Conservation (phyloP, 2,329 filamentous ascomycete genomes). For the Neopestalotiopsis rosae region DNA sequence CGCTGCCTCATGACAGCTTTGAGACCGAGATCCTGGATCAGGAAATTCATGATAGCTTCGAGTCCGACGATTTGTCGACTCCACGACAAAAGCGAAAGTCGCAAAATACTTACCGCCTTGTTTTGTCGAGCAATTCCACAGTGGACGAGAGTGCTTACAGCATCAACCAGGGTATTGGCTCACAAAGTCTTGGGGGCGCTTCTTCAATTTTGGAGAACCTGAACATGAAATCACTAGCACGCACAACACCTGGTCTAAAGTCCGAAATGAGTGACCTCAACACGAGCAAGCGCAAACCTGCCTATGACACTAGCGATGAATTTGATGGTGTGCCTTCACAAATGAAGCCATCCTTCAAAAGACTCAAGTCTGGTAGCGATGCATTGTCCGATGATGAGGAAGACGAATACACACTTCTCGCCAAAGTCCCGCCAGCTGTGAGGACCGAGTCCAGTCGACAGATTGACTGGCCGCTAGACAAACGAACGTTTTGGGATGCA, state of each 20-base stretch:
- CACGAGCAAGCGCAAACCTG: slow-evolving; percentile 62
- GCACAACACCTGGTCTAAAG: slow-evolving; percentile 27
- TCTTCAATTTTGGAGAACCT: slow-evolving; percentile 50
- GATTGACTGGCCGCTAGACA: slow-evolving; percentile 62
- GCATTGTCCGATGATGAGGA: slow-evolving; percentile 42
- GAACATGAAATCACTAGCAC: slow-evolving; percentile 46
- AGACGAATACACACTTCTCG: slow-evolving; percentile 49
- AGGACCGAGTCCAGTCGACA: slow-evolving; percentile 58
- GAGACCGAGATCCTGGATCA: slow-evolving; percentile 44
- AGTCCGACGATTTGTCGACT: slow-evolving; percentile 49
- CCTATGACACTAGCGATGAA: slow-evolving; percentile 57
- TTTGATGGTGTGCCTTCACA: slow-evolving; percentile 40
- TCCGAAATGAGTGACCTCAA: slow-evolving; percentile 42
- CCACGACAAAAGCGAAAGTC: slow-evolving; percentile 34
- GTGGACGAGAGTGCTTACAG: slow-evolving; percentile 31
- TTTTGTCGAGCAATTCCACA: slow-evolving; percentile 19
- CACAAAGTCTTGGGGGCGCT: slow-evolving; percentile 60
- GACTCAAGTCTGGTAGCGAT: slow-evolving; percentile 57
- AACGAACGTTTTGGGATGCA: slow-evolving; percentile 62
- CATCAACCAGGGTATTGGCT: slow-evolving; percentile 40
- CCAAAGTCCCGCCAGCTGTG: slow-evolving; percentile 53
- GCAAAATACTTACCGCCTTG: slow-evolving; percentile 22
- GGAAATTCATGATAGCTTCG: slow-evolving; percentile 53
- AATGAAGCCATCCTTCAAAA: slow-evolving; percentile 58
- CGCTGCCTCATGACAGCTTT: slow-evolving; percentile 39